A percentile compares a stretch with the other conserved stretches of the same genome.
Conservation (phyloP, 1,284 basidiomycete species). For the Gomphus bonarii region DNA sequence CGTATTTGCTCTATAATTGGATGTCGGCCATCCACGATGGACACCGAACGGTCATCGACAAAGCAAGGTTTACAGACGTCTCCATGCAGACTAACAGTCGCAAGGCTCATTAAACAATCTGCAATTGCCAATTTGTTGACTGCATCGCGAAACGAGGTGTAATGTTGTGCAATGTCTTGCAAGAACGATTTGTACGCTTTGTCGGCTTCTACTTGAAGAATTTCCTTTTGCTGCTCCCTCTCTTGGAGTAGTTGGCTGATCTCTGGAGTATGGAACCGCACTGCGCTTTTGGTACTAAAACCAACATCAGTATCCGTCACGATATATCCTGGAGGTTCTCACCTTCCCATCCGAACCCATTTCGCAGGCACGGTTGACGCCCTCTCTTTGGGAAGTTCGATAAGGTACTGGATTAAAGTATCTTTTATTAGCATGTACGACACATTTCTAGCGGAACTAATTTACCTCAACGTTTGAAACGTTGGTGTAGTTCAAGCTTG, state of each 20-base stretch:
- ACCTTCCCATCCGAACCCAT: slow-evolving; percentile 79
- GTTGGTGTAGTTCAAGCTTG: slow-evolving; percentile 66
- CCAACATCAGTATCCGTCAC: slow-evolving; percentile 3
- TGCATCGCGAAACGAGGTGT: slow-evolving; percentile 58
- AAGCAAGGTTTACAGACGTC: slow-evolving; percentile 67
- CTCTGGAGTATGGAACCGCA: slow-evolving; percentile 77
- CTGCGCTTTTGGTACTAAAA: slow-evolving; percentile 60
- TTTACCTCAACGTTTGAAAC: slow-evolving; percentile 63
- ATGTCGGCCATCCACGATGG: slow-evolving; percentile 67
- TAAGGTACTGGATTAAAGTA: slow-evolving; percentile 43
- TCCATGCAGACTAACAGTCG: slow-evolving; percentile 58
- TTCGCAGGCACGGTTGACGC: slow-evolving; percentile 65
- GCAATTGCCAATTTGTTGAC: slow-evolving; percentile 73
- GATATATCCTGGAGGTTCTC: slow-evolving; percentile 11
- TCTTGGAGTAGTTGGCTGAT: slow-evolving; percentile 61
- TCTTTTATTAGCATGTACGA: background rate
- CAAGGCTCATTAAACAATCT: slow-evolving; percentile 71
- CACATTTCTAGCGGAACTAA: background rate
- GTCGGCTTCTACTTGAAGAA: slow-evolving; percentile 56
- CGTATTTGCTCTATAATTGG: slow-evolving; percentile 74
- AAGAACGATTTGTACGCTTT: slow-evolving; percentile 65
- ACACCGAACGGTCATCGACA: slow-evolving; percentile 44
- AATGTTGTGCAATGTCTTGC: slow-evolving; percentile 57
- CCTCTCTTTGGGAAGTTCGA: slow-evolving; percentile 70
- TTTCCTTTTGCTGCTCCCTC: slow-evolving; percentile 71